A percentile compares a stretch with the other conserved stretches of the same genome.
phyloP scores from a whole-genome alignment of 345 rosid species.

The Eucalyptus polyanthemos region DNA sequence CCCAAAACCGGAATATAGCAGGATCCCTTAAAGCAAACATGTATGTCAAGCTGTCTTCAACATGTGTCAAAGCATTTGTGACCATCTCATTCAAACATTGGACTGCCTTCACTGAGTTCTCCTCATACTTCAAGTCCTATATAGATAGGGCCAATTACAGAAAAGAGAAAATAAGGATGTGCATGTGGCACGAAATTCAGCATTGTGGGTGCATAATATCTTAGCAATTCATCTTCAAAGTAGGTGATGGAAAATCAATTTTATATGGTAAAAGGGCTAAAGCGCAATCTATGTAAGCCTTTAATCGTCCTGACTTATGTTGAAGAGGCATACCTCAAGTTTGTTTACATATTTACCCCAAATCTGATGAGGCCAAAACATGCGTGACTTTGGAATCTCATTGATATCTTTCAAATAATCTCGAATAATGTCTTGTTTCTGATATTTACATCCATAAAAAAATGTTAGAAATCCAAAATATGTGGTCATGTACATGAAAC shows the following conservation, averaged over 20 bases:
- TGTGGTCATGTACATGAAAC: not conserved
- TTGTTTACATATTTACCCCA: not conserved
- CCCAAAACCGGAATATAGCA: no score
- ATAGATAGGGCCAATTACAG: no score
- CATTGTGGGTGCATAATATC: not conserved
- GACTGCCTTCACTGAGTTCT: no score
- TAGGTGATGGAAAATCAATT: not conserved
- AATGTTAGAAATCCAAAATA: not conserved
- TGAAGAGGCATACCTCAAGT: constrained; percentile 56
- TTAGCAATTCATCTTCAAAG: not conserved
- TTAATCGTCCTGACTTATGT: not conserved
- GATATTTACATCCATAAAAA: constrained; percentile 3
- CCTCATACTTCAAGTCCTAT: no score
- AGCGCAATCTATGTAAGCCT: not conserved
- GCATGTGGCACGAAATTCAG: not conserved
- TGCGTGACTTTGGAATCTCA: constrained; percentile 71
- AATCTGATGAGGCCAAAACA: not conserved
- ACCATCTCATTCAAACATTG: no score
- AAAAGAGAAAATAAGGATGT: no score
- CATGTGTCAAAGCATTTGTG: no score
- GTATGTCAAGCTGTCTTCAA: no score
- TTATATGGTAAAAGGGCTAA: not conserved
- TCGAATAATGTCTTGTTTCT: constrained; percentile 94
- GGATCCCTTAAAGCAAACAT: no score
- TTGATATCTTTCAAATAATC: constrained; percentile 93